phyloP scores from a whole-genome alignment of 1,284 basidiomycete genomes.

The Trichosporon sp. region DNA sequence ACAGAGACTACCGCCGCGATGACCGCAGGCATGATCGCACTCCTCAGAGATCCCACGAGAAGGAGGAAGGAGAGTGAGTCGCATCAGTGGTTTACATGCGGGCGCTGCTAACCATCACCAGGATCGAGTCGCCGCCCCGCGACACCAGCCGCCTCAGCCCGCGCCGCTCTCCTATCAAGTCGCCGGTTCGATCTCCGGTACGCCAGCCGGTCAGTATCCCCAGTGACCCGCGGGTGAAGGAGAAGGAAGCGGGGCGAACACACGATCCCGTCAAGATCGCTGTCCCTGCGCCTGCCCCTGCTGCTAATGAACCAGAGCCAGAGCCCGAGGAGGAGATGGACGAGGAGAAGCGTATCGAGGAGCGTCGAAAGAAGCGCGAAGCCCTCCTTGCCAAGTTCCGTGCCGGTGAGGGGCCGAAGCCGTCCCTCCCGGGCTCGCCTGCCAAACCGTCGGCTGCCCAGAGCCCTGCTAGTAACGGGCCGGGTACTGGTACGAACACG shows the following conservation, averaged over 20 bases:
- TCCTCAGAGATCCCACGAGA: slow-evolving; percentile 15
- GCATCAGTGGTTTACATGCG: no score
- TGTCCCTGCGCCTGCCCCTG: slow-evolving; percentile 34
- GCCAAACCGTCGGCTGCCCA: slow-evolving; percentile 29
- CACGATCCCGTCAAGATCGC: slow-evolving; percentile 6
- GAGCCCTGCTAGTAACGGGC: slow-evolving; percentile 46
- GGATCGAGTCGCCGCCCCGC: slow-evolving; percentile 15
- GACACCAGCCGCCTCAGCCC: neutral
- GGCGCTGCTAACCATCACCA: neutral
- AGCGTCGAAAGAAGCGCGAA: slow-evolving; percentile 74
- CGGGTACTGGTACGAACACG: slow-evolving; percentile 40
- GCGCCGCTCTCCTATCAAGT: slow-evolving; percentile 4
- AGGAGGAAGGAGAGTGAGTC: slow-evolving; percentile 29
- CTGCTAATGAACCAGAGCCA: slow-evolving; percentile 36
- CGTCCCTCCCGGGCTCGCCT: slow-evolving; percentile 30
- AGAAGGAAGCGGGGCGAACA: slow-evolving; percentile 13
- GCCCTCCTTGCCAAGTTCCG: slow-evolving; percentile 82
- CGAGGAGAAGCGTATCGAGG: slow-evolving; percentile 72
- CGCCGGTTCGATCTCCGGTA: slow-evolving; percentile 30
- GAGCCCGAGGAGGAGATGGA: slow-evolving; percentile 65
- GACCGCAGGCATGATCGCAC: slow-evolving; percentile 31
- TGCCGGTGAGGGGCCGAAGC: slow-evolving; percentile 28
- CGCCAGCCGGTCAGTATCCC: slow-evolving; percentile 40
- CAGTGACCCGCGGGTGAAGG: slow-evolving; percentile 40
- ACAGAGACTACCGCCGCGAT: slow-evolving; percentile 14